Percentiles rank a stretch among this genome's conserved stretches.
phyloP scores from a whole-genome alignment of 1,284 basidiomycete genomes.

The Malassezia globosa region DNA sequence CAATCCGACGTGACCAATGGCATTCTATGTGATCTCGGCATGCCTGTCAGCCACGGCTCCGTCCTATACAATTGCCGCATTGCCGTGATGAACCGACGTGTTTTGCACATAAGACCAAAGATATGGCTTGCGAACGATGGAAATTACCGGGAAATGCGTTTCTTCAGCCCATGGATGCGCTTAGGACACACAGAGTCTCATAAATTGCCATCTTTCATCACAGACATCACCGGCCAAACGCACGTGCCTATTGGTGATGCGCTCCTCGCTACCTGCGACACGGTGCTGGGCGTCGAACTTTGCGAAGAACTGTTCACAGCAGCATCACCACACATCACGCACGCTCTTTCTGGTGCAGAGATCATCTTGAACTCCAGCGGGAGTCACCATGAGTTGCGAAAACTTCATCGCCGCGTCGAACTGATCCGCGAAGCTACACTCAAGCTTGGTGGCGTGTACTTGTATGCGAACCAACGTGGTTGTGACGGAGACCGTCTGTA shows the following conservation, averaged over 20 bases:
- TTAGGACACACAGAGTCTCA: constrained; percentile 77
- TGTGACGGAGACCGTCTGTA: constrained; percentile 96
- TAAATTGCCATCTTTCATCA: constrained; percentile 73
- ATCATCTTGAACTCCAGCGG: constrained; percentile 97
- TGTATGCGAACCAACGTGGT: constrained; percentile 97
- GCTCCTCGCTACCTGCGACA: constrained; percentile 82
- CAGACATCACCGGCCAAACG: constrained; percentile 77
- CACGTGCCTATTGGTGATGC: constrained; percentile 93
- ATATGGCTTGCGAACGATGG: constrained; percentile 99
- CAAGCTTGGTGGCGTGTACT: constrained; percentile 91
- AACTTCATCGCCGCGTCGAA: constrained; percentile 79
- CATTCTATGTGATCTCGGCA: constrained; percentile 44
- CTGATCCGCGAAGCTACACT: constrained; percentile 92
- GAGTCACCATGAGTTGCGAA: constrained; percentile 92
- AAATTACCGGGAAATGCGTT: constrained; percentile 89
- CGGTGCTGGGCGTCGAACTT: constrained; percentile 86
- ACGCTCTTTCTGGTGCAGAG: constrained; percentile 95
- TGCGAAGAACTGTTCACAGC: constrained; percentile 98
- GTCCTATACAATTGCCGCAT: constrained; percentile 93
- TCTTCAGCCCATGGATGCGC: constrained; percentile 91
- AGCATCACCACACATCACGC: constrained; percentile 82
- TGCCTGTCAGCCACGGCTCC: constrained; percentile 84
- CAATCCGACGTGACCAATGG: constrained; percentile 27
- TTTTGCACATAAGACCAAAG: constrained; percentile 87
- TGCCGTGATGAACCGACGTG: constrained; percentile 71